These are phyloP conservation scores for Chaetomiaceae sp. DNA, from an alignment of 2,329 filamentous ascomycete genomes.

Conservation along the genomic window DNA sequence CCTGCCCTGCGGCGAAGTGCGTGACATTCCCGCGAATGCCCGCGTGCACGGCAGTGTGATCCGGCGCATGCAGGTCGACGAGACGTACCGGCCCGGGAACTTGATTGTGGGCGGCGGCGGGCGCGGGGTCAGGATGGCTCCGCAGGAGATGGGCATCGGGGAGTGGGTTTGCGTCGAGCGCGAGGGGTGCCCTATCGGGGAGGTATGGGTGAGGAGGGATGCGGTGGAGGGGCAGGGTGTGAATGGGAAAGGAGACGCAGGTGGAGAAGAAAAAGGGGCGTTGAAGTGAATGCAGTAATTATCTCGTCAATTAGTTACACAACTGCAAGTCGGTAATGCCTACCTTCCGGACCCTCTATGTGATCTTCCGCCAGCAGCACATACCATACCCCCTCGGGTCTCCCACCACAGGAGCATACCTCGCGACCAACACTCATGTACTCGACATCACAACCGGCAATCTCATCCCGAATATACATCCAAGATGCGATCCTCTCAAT, in stretches of 20 bases:
- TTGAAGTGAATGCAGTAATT: too few species aligned
- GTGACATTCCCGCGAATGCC: conserved; percentile 68
- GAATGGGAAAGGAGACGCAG: neutral
- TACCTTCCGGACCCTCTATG: too few species aligned
- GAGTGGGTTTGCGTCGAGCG: conserved; percentile 66
- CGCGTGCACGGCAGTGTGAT: conserved; percentile 72
- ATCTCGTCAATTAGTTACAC: too few species aligned
- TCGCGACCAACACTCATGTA: too few species aligned
- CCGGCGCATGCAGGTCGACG: conserved; percentile 61
- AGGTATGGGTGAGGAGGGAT: conserved; percentile 51
- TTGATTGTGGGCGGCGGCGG: conserved; percentile 76
- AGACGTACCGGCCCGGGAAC: conserved; percentile 69
- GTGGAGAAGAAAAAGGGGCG: too few species aligned
- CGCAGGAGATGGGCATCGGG: conserved; percentile 60
- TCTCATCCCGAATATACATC: too few species aligned
- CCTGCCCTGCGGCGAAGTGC: conserved; percentile 69
- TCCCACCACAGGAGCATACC: too few species aligned
- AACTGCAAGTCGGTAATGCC: too few species aligned
- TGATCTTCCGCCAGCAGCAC: too few species aligned
- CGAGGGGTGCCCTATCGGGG: conserved; percentile 63
- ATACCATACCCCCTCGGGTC: too few species aligned
- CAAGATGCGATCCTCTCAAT: neutral
- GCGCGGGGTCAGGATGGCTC: conserved; percentile 60
- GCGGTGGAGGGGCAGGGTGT: neutral
- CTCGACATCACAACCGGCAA: too few species aligned